A percentile compares a stretch with the other conserved stretches of the same genome.
phyloP scores from a whole-genome alignment of 345 rosid genomes.

The Odontarrhena argentea region DNA sequence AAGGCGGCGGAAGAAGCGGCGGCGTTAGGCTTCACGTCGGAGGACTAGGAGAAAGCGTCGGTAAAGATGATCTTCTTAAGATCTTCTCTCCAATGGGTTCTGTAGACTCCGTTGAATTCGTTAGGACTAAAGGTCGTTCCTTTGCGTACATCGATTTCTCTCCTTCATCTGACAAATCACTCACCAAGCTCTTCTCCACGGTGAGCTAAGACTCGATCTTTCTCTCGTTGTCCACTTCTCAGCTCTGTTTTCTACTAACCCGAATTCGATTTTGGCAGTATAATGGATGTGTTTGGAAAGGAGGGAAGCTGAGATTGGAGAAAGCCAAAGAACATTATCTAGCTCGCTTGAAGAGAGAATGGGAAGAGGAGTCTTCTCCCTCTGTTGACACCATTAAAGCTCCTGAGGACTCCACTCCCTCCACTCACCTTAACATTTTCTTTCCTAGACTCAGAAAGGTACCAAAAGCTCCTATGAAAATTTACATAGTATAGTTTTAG shows the following conservation, averaged over 20 bases:
- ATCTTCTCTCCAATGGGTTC: conserved; percentile 60
- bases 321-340: conserved; percentile 88
- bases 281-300: conserved; percentile 92
- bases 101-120: conserved; percentile 55
- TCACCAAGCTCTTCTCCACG: conserved; percentile 76
- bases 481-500: not conserved
- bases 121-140: conserved; percentile 86
- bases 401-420: conserved; percentile 27
- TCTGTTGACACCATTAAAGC: conserved; percentile 28
- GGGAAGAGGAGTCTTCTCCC: conserved; percentile 49
- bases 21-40: conserved; percentile 67
- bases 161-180: conserved; percentile 61
- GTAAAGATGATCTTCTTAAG: conserved; percentile 58
- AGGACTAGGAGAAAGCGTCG: conserved; percentile 77
- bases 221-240: not conserved
- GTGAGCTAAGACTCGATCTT: conserved; percentile 41
- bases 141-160: conserved; percentile 79
- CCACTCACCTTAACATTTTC: conserved; percentile 59
- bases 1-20: too few species aligned
- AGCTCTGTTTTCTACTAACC: not conserved
- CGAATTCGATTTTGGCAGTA: conserved; percentile 50
- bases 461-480: conserved; percentile 5
- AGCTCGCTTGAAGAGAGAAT: conserved; percentile 63
- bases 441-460: conserved; percentile 79
- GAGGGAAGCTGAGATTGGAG: conserved; percentile 79